Percentiles rank a stretch among this genome's conserved stretches.
phyloP scores from a whole-genome alignment of 495 filamentous ascomycete genomes.

The Lophium mytilinum region DNA sequence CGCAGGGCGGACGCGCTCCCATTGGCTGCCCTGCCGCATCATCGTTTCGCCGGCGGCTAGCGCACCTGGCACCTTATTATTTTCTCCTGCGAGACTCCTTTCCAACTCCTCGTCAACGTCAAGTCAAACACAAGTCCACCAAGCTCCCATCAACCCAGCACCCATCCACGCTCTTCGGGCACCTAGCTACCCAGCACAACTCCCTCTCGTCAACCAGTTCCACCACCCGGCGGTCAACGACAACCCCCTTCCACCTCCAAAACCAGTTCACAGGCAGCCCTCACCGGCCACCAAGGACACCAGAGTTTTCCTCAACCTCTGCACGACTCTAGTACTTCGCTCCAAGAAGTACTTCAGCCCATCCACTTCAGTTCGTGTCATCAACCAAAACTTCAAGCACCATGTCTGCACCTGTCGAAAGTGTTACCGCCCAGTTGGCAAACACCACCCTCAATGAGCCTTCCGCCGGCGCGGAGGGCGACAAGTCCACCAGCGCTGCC shows the following conservation, averaged over 20 bases:
- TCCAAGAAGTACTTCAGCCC: slow-evolving; percentile 17
- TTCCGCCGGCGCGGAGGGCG: slow-evolving; percentile 29
- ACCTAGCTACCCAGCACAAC: slow-evolving; percentile 39
- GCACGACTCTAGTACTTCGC: slow-evolving; percentile 23
- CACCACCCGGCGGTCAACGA: slow-evolving; percentile 32
- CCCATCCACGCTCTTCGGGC: slow-evolving; percentile 28
- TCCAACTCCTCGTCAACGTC: slow-evolving; percentile 26
- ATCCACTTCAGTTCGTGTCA: slow-evolving; percentile 30
- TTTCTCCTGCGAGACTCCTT: slow-evolving; percentile 13
- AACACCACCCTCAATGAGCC: slow-evolving; percentile 57
- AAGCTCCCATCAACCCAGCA: slow-evolving; percentile 22
- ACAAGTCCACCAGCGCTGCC: slow-evolving; percentile 43
- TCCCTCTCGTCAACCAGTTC: slow-evolving; percentile 33
- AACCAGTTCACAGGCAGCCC: slow-evolving; percentile 29
- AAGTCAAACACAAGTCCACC: slow-evolving; percentile 7
- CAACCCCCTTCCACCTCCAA: slow-evolving; percentile 25
- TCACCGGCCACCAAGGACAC: slow-evolving; percentile 29
- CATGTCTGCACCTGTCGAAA: slow-evolving; percentile 51
- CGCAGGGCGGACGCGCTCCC: no score
- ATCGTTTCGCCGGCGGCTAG: background rate
- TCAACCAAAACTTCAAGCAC: slow-evolving; percentile 31
- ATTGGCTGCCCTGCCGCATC: background rate
- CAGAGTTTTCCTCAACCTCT: slow-evolving; percentile 32
- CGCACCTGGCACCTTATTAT: background rate
- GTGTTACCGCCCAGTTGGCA: slow-evolving; percentile 78